phyloP scores from a whole-genome alignment of 2,329 filamentous ascomycete genomes.

The Mariannaea elegans region DNA sequence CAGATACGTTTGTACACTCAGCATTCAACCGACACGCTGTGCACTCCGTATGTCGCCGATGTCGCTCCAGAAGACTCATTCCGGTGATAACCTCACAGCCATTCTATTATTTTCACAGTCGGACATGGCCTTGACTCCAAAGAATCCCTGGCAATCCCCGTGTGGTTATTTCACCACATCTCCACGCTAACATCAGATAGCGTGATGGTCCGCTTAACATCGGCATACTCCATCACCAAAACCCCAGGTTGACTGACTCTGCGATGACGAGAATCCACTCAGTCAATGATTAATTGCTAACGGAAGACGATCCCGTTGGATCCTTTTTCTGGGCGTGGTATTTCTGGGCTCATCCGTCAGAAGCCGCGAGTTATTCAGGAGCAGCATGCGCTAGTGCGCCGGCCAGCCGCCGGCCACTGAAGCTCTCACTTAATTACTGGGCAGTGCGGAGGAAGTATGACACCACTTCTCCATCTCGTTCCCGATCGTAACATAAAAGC shows the following conservation, averaged over 20 bases:
- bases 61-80: not conserved
- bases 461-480: too few relatives aligned
- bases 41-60: not conserved
- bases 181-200: not conserved
- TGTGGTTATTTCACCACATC: not conserved
- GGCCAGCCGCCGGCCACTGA: too few relatives aligned
- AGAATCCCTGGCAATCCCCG: not conserved
- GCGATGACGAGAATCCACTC: not conserved
- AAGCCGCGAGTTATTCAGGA: too few relatives aligned
- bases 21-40: not conserved
- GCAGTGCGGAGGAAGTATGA: too few relatives aligned
- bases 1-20: too few relatives aligned
- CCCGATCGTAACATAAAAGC: too few relatives aligned
- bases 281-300: too few relatives aligned
- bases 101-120: not conserved
- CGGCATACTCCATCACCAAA: constrained; percentile 6
- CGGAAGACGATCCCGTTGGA: too few relatives aligned
- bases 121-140: not conserved
- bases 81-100: not conserved
- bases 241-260: not conserved
- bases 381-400: too few relatives aligned
- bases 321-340: too few relatives aligned
- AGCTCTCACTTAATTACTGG: too few relatives aligned
- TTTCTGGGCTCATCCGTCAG: too few relatives aligned
- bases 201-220: constrained; percentile 12